Evolutionary conservation across 2,329 filamentous ascomycete genomes (phyloP), one percentile per base, ranked within the genome.

Genomic region (Aspergillus sp.): DNA sequence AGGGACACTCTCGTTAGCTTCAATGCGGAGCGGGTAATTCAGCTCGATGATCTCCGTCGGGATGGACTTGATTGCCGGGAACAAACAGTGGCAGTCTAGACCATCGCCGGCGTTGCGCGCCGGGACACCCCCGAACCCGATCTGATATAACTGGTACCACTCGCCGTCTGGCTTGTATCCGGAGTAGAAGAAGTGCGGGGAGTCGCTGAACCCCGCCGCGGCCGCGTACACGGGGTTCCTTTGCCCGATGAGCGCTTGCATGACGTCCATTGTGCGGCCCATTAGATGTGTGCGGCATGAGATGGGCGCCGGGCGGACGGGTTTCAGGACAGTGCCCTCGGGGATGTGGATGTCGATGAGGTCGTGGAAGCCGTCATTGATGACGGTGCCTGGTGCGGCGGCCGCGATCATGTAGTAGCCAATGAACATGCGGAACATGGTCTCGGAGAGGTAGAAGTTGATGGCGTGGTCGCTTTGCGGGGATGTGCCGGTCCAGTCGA

Each of bases 361-460:
- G 44, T 81, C 79, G 58, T 81, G 78, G 66, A 81, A 80, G 12
- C 79, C 79, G 56, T 81, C 79, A 59, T 82, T 82, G 61, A 81
- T 78, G 12, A 81, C 74, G 22, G 74, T 76, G 18, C 78, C 74
- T 0, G 79, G 79, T 26, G 79, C 78, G 36, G 78, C 78, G 1
- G 80, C 76, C 2, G 79, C 78, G n/a, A 81, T 72, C 3, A 81
- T 69, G 61, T 78, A 80, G 39, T 69, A 71, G 0, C 77, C 79
- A 43, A 81, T 76, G 58, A 81, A 81, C 75, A 82, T 81, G 53
- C 78, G 80, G 69, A 82, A 81, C 77, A 80, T 78, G 18, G 76
- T 80, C 17, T 76, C 73, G 0, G 75, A 79, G 2, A 81, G 71
- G 58, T 78, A 81, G 53, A 77, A 81, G 62, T 82, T 81, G 69